phyloP scores from a whole-genome alignment of 2,329 filamentous ascomycete species.

The Mycosphaerelloides madeirae region DNA sequence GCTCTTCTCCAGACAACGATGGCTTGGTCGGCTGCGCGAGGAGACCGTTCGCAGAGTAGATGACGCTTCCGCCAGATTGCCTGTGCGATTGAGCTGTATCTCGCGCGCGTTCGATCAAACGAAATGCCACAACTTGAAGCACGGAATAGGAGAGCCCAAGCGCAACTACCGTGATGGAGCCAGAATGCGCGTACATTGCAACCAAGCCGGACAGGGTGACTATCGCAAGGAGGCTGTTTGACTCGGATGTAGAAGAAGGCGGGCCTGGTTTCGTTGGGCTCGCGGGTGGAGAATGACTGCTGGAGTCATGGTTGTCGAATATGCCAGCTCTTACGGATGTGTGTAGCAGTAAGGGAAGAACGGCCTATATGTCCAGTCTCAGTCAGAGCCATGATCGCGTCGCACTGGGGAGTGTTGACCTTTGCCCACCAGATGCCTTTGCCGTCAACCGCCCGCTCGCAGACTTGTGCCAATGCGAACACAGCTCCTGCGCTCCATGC shows the following conservation, averaged over 20 bases:
- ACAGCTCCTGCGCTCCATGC: constrained; percentile 40
- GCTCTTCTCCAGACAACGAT: constrained; percentile 4
- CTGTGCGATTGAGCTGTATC: constrained; percentile 17
- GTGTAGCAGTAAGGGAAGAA: constrained; percentile 26
- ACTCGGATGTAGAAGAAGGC: constrained; percentile 18
- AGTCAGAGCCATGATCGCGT: constrained; percentile 19
- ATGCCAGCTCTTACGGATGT: constrained; percentile 15
- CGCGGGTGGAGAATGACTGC: constrained; percentile 1
- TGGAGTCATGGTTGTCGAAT: constrained; percentile 8
- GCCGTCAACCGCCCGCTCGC: constrained; percentile 42
- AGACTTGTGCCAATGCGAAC: constrained; percentile 40
- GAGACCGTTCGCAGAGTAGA: constrained; percentile 34
- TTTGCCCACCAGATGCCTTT: constrained; percentile 44
- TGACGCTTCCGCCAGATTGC: constrained; percentile 27
- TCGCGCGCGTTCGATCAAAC: constrained; percentile 37
- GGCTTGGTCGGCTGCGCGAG: constrained; percentile 23
- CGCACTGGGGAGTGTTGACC: constrained; percentile 28
- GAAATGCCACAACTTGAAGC: constrained; percentile 37
- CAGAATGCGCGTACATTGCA: constrained; percentile 33
- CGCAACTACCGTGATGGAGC: constrained; percentile 33
- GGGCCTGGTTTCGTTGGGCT: constrained; percentile 15
- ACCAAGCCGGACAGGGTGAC: constrained; percentile 34
- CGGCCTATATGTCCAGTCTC: constrained; percentile 23
- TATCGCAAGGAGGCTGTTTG: constrained; percentile 29
- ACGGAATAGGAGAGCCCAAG: constrained; percentile 42